phyloP scores from a whole-genome alignment of 352 stramenopile species.

The Salisapilia sapeloensis region DNA sequence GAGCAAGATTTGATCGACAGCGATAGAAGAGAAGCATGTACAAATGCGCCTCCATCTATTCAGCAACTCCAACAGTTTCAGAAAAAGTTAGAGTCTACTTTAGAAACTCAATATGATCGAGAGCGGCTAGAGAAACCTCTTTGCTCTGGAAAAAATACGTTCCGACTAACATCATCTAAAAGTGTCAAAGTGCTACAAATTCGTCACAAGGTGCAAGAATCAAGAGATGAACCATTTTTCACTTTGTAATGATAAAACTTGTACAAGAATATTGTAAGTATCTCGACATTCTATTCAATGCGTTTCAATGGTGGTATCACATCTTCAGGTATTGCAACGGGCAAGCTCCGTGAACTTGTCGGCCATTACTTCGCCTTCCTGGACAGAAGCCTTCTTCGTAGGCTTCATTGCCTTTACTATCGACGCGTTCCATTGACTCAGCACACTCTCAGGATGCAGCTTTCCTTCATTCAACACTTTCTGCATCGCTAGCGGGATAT shows the following conservation, averaged over 20 bases:
- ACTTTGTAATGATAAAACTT: constrained; percentile 10
- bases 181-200: constrained; percentile 42
- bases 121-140: neutral
- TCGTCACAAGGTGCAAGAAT: constrained; percentile 46
- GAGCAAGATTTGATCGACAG: constrained; percentile 71
- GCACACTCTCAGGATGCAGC: constrained; percentile 14
- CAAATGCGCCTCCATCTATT: constrained; percentile 22
- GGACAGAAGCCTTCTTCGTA: constrained; percentile 3
- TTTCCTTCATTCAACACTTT: constrained; percentile 25
- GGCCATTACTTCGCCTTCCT: neutral
- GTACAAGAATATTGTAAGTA: constrained; percentile 1
- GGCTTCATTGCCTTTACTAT: constrained; percentile 15
- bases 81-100: constrained; percentile 34
- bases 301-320: constrained; percentile 4
- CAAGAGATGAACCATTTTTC: constrained; percentile 53
- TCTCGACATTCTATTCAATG: constrained; percentile 1
- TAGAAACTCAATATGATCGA: constrained; percentile 14
- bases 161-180: constrained; percentile 1
- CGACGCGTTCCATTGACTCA: too few species aligned
- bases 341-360: constrained; percentile 4
- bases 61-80: constrained; percentile 45
- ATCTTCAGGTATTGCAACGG: constrained; percentile 25
- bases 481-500: constrained; percentile 46
- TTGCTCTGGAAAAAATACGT: neutral
- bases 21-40: constrained; percentile 21